Percentiles rank a stretch among this genome's conserved stretches.
Evolutionary conservation across 2,329 filamentous ascomycete genomes (phyloP).

Genomic region (Botryotinia calthae): DNA sequence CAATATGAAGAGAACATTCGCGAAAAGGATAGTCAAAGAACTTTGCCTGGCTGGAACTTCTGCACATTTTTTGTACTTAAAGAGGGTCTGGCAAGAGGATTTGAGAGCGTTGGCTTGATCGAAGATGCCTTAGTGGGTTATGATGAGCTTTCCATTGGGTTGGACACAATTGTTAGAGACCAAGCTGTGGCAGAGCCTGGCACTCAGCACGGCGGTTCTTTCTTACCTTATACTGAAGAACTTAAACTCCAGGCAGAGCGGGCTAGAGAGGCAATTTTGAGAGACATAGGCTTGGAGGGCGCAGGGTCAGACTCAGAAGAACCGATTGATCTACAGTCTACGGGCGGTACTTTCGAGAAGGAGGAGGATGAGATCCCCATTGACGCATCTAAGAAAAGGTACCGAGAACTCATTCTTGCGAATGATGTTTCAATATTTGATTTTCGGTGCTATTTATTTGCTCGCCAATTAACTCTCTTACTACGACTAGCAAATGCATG

Average conservation of each 20-base stretch:
- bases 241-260: slow-evolving; percentile 59
- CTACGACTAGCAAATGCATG: slow-evolving; percentile 76
- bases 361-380: slow-evolving; percentile 58
- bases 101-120: slow-evolving; percentile 92
- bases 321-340: slow-evolving; percentile 51
- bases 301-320: slow-evolving; percentile 41
- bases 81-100: slow-evolving; percentile 87
- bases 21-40: slow-evolving; percentile 85
- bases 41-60: slow-evolving; percentile 95
- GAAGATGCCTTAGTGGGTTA: slow-evolving; percentile 95
- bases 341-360: slow-evolving; percentile 37
- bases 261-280: slow-evolving; percentile 46
- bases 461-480: slow-evolving; percentile 78
- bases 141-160: slow-evolving; percentile 84
- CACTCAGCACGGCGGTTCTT: slow-evolving; percentile 67
- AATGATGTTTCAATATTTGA: slow-evolving; percentile 97
- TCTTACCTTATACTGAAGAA: slow-evolving; percentile 72
- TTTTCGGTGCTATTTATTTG: slow-evolving; percentile 91
- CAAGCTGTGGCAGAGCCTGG: slow-evolving; percentile 59
- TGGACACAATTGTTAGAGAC: slow-evolving; percentile 79
- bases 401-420: slow-evolving; percentile 85
- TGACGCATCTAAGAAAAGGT: slow-evolving; percentile 69
- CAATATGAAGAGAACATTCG: slow-evolving; percentile 98
- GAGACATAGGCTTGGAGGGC: slow-evolving; percentile 40
- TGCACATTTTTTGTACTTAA: slow-evolving; percentile 99